Percentiles rank a stretch among this genome's conserved stretches.
Conservation (phyloP, 495 filamentous ascomycete species). For the Hypoxylon fragiforme region DNA sequence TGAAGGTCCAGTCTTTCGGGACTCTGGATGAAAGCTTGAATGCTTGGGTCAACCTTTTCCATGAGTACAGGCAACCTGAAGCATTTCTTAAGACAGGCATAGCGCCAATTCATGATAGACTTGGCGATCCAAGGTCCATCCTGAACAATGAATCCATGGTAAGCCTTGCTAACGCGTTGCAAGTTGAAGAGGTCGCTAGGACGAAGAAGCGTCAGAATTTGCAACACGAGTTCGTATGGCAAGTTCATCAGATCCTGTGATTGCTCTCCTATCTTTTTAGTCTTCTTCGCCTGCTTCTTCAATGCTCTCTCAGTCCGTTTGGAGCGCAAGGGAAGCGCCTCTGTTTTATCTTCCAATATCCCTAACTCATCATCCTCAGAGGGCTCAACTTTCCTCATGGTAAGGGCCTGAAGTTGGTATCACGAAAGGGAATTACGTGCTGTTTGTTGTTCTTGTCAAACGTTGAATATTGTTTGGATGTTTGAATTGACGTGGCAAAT, state of each 20-base stretch:
- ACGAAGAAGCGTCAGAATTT: slow-evolving; percentile 46
- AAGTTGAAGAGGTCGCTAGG: slow-evolving; percentile 55
- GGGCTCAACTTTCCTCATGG: slow-evolving; percentile 22
- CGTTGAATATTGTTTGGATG: no score
- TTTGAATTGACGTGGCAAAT: no score
- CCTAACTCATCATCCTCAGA: slow-evolving; percentile 32
- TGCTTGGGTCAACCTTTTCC: slow-evolving; percentile 41
- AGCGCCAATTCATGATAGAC: slow-evolving; percentile 46
- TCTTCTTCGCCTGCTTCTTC: slow-evolving; percentile 48
- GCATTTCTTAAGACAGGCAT: slow-evolving; percentile 50
- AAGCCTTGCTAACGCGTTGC: slow-evolving; percentile 38
- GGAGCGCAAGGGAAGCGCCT: slow-evolving; percentile 47
- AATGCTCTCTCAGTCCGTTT: slow-evolving; percentile 53
- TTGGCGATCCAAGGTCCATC: slow-evolving; percentile 46
- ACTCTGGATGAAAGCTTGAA: slow-evolving; percentile 41
- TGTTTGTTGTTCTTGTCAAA: no score
- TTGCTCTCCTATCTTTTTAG: slow-evolving; percentile 14
- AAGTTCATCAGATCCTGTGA: slow-evolving; percentile 42
- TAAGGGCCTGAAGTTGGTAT: neutral
- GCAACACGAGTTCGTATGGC: slow-evolving; percentile 53
- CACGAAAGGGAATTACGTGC: no score
- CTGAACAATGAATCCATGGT: slow-evolving; percentile 44
- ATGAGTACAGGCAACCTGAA: slow-evolving; percentile 52
- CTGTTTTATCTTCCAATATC: slow-evolving; percentile 35
- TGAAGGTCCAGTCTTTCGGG: slow-evolving; percentile 42